Evolutionary conservation across 2,329 filamentous ascomycete genomes (phyloP), one percentile per base, ranked within the genome.

Genomic region (Curvularia sp.): DNA sequence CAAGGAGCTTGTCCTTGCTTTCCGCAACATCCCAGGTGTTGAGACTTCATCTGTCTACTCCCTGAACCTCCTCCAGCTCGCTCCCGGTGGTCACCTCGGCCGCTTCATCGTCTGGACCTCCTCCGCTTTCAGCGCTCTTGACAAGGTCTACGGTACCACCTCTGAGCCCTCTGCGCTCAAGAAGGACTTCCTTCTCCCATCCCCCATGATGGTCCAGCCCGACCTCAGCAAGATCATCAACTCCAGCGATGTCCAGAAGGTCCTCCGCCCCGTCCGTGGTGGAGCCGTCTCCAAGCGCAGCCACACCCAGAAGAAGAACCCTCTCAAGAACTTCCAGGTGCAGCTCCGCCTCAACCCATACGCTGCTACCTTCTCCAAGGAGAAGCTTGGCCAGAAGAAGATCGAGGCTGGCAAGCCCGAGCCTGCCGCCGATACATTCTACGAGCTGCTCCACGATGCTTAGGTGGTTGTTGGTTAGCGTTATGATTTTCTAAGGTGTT

Each of bases 31-130:
- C 78, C 88, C 95, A 77, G 95, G 95, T 85, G 93, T 98, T 72
- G 95, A 99, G 91, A 97, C 93, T 70, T 93, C 87, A 78, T 89
- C 93, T 73, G 93, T 97, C 82, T 93, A 90, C 84, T 85, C 92
- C 69, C 88, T 99, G 77, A 97, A 98, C 89, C 93, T 98, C 77
- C 92, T 99, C 81, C 95, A 99, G 88, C 92, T 99, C 80, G 95
- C 95, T 71, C 95, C 95, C 73, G 95, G 95, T 87, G 96, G 95
- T 77, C 95, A 99, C 85, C 91, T 99, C 75, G 95, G 95, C 76
- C 95, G 95, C 78, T 99, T 99, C 89, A 88, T 99, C 82, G 87
- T 99, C 88, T 99, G 95, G 95, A 95, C 95, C 76, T 99, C 96
- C 53, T 87, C 92, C 69, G 95, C 95, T 68, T 98, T 99, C 87